Base-by-base conservation (phyloP, 345 rosid species). In the Hibiscus syriacus region DNA sequence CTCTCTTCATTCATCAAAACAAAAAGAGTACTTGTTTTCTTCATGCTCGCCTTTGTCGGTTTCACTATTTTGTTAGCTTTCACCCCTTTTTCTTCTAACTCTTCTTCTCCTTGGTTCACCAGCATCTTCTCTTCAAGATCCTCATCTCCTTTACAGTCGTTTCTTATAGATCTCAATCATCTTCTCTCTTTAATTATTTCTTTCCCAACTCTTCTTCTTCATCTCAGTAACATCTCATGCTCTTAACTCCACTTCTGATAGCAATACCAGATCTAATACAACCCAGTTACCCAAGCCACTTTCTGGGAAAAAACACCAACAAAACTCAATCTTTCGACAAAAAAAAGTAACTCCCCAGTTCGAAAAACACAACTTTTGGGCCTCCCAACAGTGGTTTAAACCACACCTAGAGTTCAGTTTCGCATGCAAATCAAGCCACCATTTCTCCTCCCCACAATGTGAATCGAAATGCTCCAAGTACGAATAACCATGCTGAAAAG, bases 11-110 rank as follows among this genome's bases (percentile, higher is more conserved):
- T n/a, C n/a, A n/a, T n/a, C n/a, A n/a, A n/a, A 78, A 82, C 86
- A 36, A 79, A 84, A 68, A 81, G 83, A 73, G 77, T 86, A 20
- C 73, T 82, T 3, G 77, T 84, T 55, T 83, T 86, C 7, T 85
- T 86, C 84, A 72, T 81, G 78, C 78, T 84, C 67, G 83, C 84
- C 26, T 86, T 91, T 63, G 85, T 89, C 36, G 84, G 69, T 60
- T 84, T 91, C 68, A 85, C 96, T 55, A 74, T 80, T 55, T 85
- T 89, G 77, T 65, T 94, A 54, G 87, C 89, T 50, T 86, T 94
- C 20, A 77, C 48, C 55, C 91, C 96, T 62, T n/a, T n/a, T n/a
- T 85, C 95, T 73, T 66, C 89, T 0, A 77, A 79, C 70, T 80
- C 84, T 0, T 80, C 85, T 52, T 72, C 85, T 72, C 96, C 77